phyloP scores from a whole-genome alignment of 306 rosid genomes.

The Cyclanthera cordifolia region DNA sequence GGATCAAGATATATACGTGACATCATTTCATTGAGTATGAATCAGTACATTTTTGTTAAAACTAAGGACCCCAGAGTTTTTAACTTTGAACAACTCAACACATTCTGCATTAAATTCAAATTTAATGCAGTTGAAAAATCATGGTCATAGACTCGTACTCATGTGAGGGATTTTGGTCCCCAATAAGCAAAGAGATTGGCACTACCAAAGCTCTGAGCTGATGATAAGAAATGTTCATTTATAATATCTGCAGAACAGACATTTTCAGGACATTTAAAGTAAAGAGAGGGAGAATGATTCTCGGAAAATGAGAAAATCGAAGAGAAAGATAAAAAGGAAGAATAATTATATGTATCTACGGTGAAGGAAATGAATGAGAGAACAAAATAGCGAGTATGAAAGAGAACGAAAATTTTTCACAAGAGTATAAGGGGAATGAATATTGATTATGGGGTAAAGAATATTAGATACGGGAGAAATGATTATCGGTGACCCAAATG shows the following conservation, averaged over 20 bases:
- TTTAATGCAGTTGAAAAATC: conserved; percentile 21
- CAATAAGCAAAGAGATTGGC: conserved; percentile 12
- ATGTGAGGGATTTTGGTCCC: conserved; percentile 24
- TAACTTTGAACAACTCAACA: background rate
- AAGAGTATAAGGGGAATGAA: too few relatives aligned
- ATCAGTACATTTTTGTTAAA: background rate
- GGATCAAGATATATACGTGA: background rate
- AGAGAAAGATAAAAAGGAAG: too few relatives aligned
- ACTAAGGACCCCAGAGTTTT: background rate
- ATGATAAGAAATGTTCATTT: conserved; percentile 26
- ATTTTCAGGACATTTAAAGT: conserved; percentile 15
- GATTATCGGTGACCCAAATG: too few relatives aligned
- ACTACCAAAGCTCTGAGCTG: conserved; percentile 10
- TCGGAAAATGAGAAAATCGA: too few relatives aligned
- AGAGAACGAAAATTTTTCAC: too few relatives aligned
- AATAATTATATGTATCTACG: too few relatives aligned
- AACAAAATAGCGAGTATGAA: too few relatives aligned
- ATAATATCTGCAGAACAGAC: conserved; percentile 21
- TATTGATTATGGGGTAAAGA: too few relatives aligned
- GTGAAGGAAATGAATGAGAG: too few relatives aligned
- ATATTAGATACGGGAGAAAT: too few relatives aligned
- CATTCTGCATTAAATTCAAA: conserved; percentile 1
- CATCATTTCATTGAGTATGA: background rate
- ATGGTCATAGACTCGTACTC: conserved; percentile 13
- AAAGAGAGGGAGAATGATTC: too few relatives aligned